A percentile compares a stretch with the other conserved stretches of the same genome.
These are phyloP conservation scores for Uncinocarpus reesii DNA, from an alignment of 2,329 filamentous ascomycete species.

Conservation along the genomic window DNA sequence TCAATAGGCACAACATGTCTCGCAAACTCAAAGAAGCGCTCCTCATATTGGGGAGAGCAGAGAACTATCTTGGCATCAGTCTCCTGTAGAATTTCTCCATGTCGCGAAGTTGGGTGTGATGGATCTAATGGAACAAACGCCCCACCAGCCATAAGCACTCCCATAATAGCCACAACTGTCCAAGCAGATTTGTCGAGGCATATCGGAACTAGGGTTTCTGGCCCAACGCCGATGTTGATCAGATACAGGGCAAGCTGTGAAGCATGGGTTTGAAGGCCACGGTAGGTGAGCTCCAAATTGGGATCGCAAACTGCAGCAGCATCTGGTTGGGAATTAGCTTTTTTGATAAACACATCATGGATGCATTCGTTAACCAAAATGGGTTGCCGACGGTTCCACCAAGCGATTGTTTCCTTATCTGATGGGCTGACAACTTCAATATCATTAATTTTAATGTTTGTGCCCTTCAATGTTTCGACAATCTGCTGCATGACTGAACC, in stretches of 20 bases:
- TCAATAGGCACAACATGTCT: slow-evolving; percentile 41
- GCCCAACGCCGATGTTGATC: slow-evolving; percentile 11
- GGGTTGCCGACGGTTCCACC: slow-evolving; percentile 24
- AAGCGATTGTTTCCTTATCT: slow-evolving; percentile 26
- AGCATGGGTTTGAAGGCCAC: slow-evolving; percentile 18
- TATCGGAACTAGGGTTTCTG: slow-evolving; percentile 16
- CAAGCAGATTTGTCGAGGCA: slow-evolving; percentile 49
- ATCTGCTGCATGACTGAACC: slow-evolving; percentile 28
- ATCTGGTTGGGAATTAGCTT: slow-evolving; percentile 14
- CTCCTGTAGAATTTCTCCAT: slow-evolving; percentile 15
- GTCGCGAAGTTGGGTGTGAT: slow-evolving; percentile 26
- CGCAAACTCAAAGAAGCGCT: slow-evolving; percentile 21
- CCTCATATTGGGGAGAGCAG: slow-evolving; percentile 12
- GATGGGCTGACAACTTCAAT: slow-evolving; percentile 27
- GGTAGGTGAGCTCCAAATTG: slow-evolving; percentile 18
- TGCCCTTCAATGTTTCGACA: slow-evolving; percentile 20
- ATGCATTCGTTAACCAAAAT: slow-evolving; percentile 14
- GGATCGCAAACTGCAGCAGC: slow-evolving; percentile 19
- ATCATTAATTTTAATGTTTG: slow-evolving; percentile 21
- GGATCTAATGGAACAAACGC: slow-evolving; percentile 69
- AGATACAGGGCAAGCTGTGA: slow-evolving; percentile 14
- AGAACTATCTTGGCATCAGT: slow-evolving; percentile 14
- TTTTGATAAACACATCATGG: slow-evolving; percentile 20
- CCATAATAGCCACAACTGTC: slow-evolving; percentile 65
- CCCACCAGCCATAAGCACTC: slow-evolving; percentile 61